phyloP scores from a whole-genome alignment of 2,329 filamentous ascomycete genomes.

The Penicillium sp. region DNA sequence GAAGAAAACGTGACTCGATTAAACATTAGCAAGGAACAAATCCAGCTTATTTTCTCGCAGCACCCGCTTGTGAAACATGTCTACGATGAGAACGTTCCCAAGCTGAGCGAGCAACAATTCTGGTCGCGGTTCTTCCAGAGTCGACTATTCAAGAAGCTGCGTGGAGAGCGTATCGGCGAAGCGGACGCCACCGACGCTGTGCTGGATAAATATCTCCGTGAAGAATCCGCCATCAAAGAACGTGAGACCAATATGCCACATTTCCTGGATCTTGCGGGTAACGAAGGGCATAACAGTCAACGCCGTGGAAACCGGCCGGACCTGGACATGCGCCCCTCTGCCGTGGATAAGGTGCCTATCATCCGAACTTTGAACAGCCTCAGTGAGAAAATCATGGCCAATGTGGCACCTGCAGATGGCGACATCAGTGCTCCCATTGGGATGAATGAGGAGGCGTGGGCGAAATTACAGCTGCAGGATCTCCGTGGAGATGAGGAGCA shows the following conservation, averaged over 20 bases:
- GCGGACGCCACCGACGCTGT: slow-evolving; percentile 74
- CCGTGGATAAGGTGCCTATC: slow-evolving; percentile 78
- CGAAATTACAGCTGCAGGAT: slow-evolving; percentile 76
- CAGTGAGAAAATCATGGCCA: slow-evolving; percentile 89
- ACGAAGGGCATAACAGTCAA: slow-evolving; percentile 92
- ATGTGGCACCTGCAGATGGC: slow-evolving; percentile 77
- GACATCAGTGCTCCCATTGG: slow-evolving; percentile 66
- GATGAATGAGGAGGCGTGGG: slow-evolving; percentile 71
- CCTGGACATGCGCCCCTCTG: slow-evolving; percentile 79
- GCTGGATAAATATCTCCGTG: slow-evolving; percentile 83
- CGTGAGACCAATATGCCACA: slow-evolving; percentile 71
- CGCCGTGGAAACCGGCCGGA: slow-evolving; percentile 85
- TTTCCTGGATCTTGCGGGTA: slow-evolving; percentile 89
- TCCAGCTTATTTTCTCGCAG: slow-evolving; percentile 88
- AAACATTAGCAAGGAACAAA: slow-evolving; percentile 86
- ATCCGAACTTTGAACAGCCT: slow-evolving; percentile 85
- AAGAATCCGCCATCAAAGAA: slow-evolving; percentile 57
- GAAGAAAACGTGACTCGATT: slow-evolving; percentile 75
- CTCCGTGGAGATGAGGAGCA: slow-evolving; percentile 73
- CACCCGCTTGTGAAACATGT: slow-evolving; percentile 87
- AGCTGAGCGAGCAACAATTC: slow-evolving; percentile 75
- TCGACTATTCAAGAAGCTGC: slow-evolving; percentile 83
- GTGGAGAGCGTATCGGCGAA: slow-evolving; percentile 82
- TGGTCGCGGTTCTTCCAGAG: slow-evolving; percentile 95
- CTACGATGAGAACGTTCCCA: slow-evolving; percentile 91